Evolutionary conservation across 2,329 filamentous ascomycete genomes (phyloP).

Genomic region (Periconia macrospinosa): DNA sequence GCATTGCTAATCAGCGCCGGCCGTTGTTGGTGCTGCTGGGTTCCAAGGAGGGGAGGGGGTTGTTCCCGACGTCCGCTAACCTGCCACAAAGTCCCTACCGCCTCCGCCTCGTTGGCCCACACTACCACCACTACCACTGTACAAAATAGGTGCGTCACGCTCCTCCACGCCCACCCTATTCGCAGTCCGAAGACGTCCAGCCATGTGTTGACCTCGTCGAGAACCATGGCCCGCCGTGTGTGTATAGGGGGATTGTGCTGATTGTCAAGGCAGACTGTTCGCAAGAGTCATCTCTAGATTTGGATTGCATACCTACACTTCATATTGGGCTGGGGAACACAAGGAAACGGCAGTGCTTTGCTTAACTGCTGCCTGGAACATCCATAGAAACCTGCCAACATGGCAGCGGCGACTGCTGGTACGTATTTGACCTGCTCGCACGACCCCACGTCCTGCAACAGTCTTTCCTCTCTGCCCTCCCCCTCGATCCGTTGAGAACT

Average conservation of each 20-base stretch:
- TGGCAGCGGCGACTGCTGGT: slow-evolving; percentile 47
- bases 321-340: neutral
- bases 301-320: neutral
- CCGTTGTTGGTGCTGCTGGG: neutral
- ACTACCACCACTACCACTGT: slow-evolving; percentile 15
- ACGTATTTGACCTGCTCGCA: slow-evolving; percentile 31
- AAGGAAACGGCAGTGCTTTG: slow-evolving; percentile 4
- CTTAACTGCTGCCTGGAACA: slow-evolving; percentile 19
- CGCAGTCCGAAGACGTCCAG: slow-evolving; percentile 3
- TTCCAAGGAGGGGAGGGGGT: slow-evolving; percentile 27
- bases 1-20: neutral
- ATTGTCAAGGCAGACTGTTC: slow-evolving; percentile 12
- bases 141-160: slow-evolving; percentile 36
- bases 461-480: slow-evolving; percentile 5
- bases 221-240: neutral
- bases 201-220: neutral
- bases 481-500: slow-evolving; percentile 5
- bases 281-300: slow-evolving; percentile 1
- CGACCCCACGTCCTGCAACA: slow-evolving; percentile 17
- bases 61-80: slow-evolving; percentile 34
- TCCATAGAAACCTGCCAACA: slow-evolving; percentile 30
- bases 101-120: slow-evolving; percentile 28
- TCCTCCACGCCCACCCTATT: slow-evolving; percentile 10
- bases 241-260: slow-evolving; percentile 14
- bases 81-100: slow-evolving; percentile 29